These are phyloP conservation scores for Hyphodiscus sp. DNA, from an alignment of 2,329 filamentous ascomycete species.

Conservation along the genomic window DNA sequence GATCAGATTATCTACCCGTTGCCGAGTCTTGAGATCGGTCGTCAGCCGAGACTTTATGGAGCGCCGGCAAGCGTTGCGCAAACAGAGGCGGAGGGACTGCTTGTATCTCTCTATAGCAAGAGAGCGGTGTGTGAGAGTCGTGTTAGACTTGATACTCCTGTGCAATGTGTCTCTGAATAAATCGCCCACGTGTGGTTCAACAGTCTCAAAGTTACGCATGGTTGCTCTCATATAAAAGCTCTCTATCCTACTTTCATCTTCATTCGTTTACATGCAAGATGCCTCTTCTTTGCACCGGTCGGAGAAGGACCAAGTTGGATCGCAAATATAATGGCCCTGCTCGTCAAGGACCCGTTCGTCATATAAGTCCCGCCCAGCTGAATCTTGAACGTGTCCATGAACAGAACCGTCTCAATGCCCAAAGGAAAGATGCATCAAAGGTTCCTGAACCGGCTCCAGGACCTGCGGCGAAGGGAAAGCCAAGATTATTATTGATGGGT, in stretches of 20 bases:
- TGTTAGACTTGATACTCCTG: neutral
- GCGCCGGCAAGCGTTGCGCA: slow-evolving; percentile 10
- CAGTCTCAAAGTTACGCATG: slow-evolving; percentile 13
- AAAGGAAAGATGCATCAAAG: slow-evolving; percentile 41
- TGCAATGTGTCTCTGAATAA: neutral
- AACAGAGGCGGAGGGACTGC: slow-evolving; percentile 12
- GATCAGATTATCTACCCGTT: slow-evolving; percentile 15
- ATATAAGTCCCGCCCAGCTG: slow-evolving; percentile 52
- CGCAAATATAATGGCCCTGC: slow-evolving; percentile 26
- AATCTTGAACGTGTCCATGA: slow-evolving; percentile 56
- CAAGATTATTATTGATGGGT: slow-evolving; percentile 87
- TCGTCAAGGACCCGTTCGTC: slow-evolving; percentile 32
- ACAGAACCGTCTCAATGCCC: slow-evolving; percentile 50
- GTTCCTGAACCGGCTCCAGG: slow-evolving; percentile 39
- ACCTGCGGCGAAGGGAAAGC: slow-evolving; percentile 57
- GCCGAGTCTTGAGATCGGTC: slow-evolving; percentile 15
- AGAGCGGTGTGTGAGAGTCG: slow-evolving; percentile 1
- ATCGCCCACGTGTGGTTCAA: neutral
- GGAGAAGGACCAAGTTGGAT: slow-evolving; percentile 25
- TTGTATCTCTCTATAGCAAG: slow-evolving; percentile 3
- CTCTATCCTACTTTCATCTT: slow-evolving; percentile 1
- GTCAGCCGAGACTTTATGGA: slow-evolving; percentile 15
- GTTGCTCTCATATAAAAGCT: slow-evolving; percentile 12
- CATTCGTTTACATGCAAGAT: slow-evolving; percentile 14
- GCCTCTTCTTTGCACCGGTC: slow-evolving; percentile 25